Evolutionary conservation across 116 monocot species (phyloP), one percentile per base, ranked within the genome.

Genomic region (Dioscorea cayenensis): DNA sequence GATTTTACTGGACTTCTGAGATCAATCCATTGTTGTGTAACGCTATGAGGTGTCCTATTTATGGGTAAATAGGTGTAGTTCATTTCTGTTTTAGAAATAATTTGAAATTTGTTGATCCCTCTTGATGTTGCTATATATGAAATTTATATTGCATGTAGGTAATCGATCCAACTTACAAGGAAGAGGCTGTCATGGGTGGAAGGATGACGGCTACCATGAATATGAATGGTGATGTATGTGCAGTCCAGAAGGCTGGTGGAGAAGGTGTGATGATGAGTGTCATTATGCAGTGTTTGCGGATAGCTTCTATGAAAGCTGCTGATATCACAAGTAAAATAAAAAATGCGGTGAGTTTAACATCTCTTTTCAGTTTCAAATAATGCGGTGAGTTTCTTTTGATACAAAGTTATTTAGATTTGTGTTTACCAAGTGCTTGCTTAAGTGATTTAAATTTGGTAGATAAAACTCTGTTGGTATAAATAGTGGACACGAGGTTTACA

Each of bases 211-310:
- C 82, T 71, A 94, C 84, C 67, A 28, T 99, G 64, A 99, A 99
- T 73, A 72, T 84, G 76, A 94, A 91, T 74, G 82, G 90, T 55
- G 94, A 99, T 72, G 67, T 99, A 69, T 99, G 99, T 85, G 74
- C 91, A 50, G 71, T 99, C 61, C 99, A 99, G 61, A 99, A 99
- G 67, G 94, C 88, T 66, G 99, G 99, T 43, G 91, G 87, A 64
- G 85, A 85, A 61, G 99, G 94, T 71, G 71, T 94, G 7, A 68
- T 68, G 49, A 78, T 83, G 61, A 86, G 73, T 73, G 77, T 85
- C 3, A 72, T 91, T 60, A 84, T 86, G 86, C 86, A 90, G 48
- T 99, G 94, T 65, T 64, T 99, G 73, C 74, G 89, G 32, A 83
- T 91, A 78, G 91, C 99, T 49, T 83, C 87, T 18, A 60, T 84